A percentile compares a stretch with the other conserved stretches of the same genome.
Conservation (phyloP, 1,284 basidiomycete genomes). For the Rhodotorula sp. region DNA sequence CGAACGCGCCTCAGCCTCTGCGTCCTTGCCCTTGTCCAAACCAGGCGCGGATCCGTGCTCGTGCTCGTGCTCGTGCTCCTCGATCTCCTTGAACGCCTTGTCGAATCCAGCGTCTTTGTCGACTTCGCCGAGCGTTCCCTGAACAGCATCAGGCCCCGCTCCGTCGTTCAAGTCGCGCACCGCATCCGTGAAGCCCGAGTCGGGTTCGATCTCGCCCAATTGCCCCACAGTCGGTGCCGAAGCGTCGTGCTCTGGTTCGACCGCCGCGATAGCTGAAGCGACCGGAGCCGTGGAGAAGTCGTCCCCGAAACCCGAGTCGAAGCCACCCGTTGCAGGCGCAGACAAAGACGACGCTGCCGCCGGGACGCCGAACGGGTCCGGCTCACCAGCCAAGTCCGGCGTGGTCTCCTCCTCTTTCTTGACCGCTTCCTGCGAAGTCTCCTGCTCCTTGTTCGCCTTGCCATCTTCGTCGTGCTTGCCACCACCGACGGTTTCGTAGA, state of each 20-base stretch:
- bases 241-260: conserved; percentile 7
- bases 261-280: conserved; percentile 1
- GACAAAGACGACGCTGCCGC: conserved; percentile 45
- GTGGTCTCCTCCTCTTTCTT: not conserved
- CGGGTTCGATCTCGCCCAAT: conserved; percentile 13
- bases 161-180: conserved; percentile 16
- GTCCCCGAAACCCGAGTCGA: conserved; percentile 4
- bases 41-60: not conserved
- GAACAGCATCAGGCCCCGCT: conserved; percentile 6
- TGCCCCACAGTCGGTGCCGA: not conserved
- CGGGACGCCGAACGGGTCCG: conserved; percentile 34
- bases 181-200: conserved; percentile 28
- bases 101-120: conserved; percentile 38
- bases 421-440: not conserved
- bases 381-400: conserved; percentile 22
- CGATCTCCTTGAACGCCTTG: conserved; percentile 44
- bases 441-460: conserved; percentile 6
- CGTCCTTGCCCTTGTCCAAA: conserved; percentile 19
- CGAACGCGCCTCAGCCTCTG: conserved; percentile 22
- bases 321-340: conserved; percentile 5
- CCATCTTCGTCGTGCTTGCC: conserved; percentile 1
- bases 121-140: conserved; percentile 19
- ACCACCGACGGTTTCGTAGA: conserved; percentile 13
- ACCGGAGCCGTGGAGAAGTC: conserved; percentile 9
- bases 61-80: conserved; percentile 15